These are phyloP conservation scores for Colletotrichum sojae DNA, from an alignment of 2,329 filamentous ascomycete genomes.

Conservation along the genomic window DNA sequence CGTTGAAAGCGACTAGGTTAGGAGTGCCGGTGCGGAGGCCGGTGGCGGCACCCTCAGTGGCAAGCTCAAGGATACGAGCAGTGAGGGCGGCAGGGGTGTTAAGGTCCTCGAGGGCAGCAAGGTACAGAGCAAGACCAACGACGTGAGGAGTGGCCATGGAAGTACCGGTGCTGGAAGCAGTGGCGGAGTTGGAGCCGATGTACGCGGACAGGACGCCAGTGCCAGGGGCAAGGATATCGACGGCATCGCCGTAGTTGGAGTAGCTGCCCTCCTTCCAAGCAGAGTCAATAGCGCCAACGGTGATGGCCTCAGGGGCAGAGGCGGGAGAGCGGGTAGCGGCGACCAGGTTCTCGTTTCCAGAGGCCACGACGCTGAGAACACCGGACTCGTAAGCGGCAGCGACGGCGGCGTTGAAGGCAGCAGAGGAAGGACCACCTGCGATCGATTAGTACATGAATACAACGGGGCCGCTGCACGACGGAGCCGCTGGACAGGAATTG, in stretches of 20 bases:
- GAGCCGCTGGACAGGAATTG: too few species aligned
- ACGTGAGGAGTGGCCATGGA: constrained; percentile 45
- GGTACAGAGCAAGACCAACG: constrained; percentile 43
- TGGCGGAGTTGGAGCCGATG: constrained; percentile 57
- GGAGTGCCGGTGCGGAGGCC: constrained; percentile 58
- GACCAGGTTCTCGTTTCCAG: constrained; percentile 63
- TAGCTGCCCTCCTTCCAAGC: constrained; percentile 58
- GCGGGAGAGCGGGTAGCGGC: constrained; percentile 60
- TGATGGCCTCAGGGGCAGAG: constrained; percentile 62
- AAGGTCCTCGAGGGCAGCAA: constrained; percentile 52
- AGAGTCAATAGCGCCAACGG: constrained; percentile 64
- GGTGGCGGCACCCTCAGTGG: constrained; percentile 57
- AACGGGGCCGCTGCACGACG: neutral
- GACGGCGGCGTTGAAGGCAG: constrained; percentile 65
- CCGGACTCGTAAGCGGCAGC: constrained; percentile 60
- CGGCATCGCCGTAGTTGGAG: constrained; percentile 63
- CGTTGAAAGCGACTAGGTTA: constrained; percentile 72
- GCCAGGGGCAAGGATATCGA: constrained; percentile 67
- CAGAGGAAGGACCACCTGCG: constrained; percentile 57
- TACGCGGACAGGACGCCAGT: constrained; percentile 60
- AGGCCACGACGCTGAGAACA: constrained; percentile 67
- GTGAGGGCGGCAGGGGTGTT: constrained; percentile 61
- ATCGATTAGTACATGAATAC: neutral
- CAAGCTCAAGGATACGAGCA: constrained; percentile 59
- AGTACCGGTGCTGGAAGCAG: constrained; percentile 60